Base-by-base conservation (phyloP, 192 early-diverging fungal genomes). In the Coemansia umbellata region DNA sequence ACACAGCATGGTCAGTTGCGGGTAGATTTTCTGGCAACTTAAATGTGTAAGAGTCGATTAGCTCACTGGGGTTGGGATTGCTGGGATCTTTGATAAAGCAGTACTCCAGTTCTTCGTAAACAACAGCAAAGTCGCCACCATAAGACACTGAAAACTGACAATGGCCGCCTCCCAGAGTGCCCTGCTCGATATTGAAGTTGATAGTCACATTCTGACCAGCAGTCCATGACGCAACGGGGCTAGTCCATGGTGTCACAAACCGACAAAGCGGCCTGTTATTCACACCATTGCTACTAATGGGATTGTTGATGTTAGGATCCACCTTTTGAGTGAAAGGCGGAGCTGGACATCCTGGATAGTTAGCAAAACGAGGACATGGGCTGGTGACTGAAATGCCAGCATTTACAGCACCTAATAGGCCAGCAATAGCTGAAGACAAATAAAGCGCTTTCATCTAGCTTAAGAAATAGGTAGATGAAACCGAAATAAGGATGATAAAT, bases 71-170 rank as follows among this genome's bases (percentile, higher is more conserved):
- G 3, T 21, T 13, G 13, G 43, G 19, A 8, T 22, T 28, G n/a
- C 23, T 31, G 7, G 26, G 17, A 21, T 42, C 43, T 21, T 31
- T 45, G 22, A 43, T 35, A 45, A 80, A 58, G 27, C 80, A 82
- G 28, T 43, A n/a, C 3, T 50, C 42, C 15, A 78, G 26, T 3
- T 55, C 27, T 14, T 72, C 66, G 35, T 80, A 48, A 18, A 86
- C 32, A 0, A 81, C 81, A 0, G 81, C 82, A 66, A 76, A 84
- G 13, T 68, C 80, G 19, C 74, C 81, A 42, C 87, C 84, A 32
- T 77, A 78, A 8, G 79, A 81, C 8, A 88, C 50, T 4, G 84
- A 69, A 58, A 88, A 85, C 67, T 88, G 81, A 39, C 85, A 85
- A 43, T 83, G 74, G 18, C 87, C 87, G 26, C 85, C 85, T 21